These are phyloP conservation scores for Calonectria multiphialidica DNA, from an alignment of 2,329 filamentous ascomycete genomes.

Conservation along the genomic window DNA sequence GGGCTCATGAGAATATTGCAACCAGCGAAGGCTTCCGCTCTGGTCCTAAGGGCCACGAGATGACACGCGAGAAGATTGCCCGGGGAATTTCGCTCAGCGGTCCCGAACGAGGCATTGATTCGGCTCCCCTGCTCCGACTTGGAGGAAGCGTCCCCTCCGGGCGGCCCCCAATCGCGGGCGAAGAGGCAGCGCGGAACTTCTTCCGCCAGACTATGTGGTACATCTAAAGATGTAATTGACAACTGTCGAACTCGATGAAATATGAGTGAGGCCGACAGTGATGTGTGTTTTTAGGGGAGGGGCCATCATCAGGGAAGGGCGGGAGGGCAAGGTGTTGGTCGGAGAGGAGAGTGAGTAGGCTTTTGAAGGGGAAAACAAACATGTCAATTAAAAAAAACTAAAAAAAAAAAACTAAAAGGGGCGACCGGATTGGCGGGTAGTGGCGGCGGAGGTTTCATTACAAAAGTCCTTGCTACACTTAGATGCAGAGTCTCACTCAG, in stretches of 20 bases:
- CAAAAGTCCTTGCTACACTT: constrained; percentile 23
- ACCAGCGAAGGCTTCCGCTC: constrained; percentile 58
- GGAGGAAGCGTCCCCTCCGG: constrained; percentile 42
- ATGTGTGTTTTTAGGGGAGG: background rate
- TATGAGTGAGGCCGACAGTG: background rate
- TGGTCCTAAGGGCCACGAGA: constrained; percentile 58
- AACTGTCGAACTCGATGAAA: background rate
- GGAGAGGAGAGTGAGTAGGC: background rate
- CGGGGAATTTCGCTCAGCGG: constrained; percentile 49
- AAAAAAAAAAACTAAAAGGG: constrained; percentile 44
- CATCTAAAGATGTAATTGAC: constrained; percentile 45
- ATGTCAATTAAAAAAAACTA: background rate
- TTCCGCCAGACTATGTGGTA: constrained; percentile 59
- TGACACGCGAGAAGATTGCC: constrained; percentile 52
- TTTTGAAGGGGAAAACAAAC: background rate
- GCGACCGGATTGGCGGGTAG: constrained; percentile 50
- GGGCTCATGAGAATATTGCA: constrained; percentile 73
- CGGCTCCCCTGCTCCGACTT: constrained; percentile 47
- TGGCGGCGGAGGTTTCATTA: constrained; percentile 49
- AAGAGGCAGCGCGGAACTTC: constrained; percentile 50
- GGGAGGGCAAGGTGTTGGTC: constrained; percentile 4
- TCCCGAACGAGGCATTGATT: constrained; percentile 39
- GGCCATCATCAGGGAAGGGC: background rate
- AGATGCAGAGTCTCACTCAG: background rate
- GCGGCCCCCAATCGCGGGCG: constrained; percentile 40